Evolutionary conservation across 2,329 filamentous ascomycete genomes (phyloP), one percentile per base, ranked within the genome.

Genomic region (Verticillium alfalfae): DNA sequence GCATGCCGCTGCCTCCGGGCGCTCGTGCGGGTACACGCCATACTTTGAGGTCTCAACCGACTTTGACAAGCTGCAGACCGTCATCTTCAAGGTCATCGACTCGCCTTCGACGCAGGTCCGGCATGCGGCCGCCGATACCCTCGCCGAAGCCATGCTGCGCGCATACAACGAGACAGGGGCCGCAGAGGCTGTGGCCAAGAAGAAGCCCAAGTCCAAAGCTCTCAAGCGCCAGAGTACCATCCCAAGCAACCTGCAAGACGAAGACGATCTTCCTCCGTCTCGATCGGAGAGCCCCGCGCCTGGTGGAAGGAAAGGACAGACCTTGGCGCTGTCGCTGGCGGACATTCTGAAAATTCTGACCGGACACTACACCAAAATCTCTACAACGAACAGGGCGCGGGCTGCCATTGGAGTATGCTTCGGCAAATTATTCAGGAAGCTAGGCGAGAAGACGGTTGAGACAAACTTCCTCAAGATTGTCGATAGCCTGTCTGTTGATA

Each of bases 21-120:
- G 60, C 78, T 98, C 57, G 78, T 90, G 26, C 88, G 84, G 84
- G 61, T 79, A 84, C 64, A 97, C 93, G 0, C 76, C 84, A 0
- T 96, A 91, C 72, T 98, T 98, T 71, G 88, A 93, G 70, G 96
- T 96, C 70, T 87, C 89, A 15, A 88, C 84, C 72, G 95, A 99
- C 71, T 97, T 96, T 70, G 95, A 99, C 67, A 92, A 90, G 72
- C 77, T 98, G 22, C 93, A 94, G 74, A 85, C 84, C 38, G 86
- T 89, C 6, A 79, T 96, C 16, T 95, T 93, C 84, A 98, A 96
- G 75, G 85, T 89, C 0, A 89, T 96, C 63, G 95, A 99, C 68
- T 93, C 89, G 39, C 76, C 87, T 1, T 90, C 88, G 57, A 78
- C 88, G 0, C 83, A 88, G 34, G 92, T 96, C 59, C 86, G 95